Evolutionary conservation across 768 basidiomycete genomes (phyloP), one percentile per base, ranked within the genome.

Genomic region (Psilocybe azurescens): DNA sequence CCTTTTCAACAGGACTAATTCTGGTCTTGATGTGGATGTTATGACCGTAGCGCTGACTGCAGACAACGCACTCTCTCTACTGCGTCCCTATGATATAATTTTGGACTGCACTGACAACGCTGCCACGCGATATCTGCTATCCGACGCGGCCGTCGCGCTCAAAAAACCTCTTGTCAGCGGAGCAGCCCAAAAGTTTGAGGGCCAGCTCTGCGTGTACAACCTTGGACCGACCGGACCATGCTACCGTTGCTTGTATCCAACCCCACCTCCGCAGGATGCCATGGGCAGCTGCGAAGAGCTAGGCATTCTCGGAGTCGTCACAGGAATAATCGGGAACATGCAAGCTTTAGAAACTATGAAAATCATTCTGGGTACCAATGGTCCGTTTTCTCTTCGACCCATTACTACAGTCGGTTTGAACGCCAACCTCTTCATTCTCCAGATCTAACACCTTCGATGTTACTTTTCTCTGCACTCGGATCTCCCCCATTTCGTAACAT

Each of bases 71-170:
- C 62, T 86, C n/a, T 62, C 74, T 14, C 74, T 93, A 20, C 78
- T 96, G 10, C 65, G 70, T 10, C 70, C 82, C 1, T 95, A 93
- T 69, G 86, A 91, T 72, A 75, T 97, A 55, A 81, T 98, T 53
- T 79, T 98, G 14, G 97, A 98, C 76, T 98, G 96, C 79, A 97
- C 95, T 3, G 96, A 98, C 77, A 97, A 97, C 65, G 86, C 90
- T 1, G 87, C 91, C 2, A 95, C 95, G 0, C 90, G 97, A 5
- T 99, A 99, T 75, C 85, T 99, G 18, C 82, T 99, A 56, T 95
- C 94, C 28, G 96, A 99, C 72, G 86, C 87, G 0, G 87, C 91
- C 14, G 91, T 95, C 41, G 78, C 77, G 1, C 83, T 95, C 1
- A 76, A 78, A n/a, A 92, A 88, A 51, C 91, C 94, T 13, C 88